phyloP scores from a whole-genome alignment of 306 rosid species.

The Neltuma alba region DNA sequence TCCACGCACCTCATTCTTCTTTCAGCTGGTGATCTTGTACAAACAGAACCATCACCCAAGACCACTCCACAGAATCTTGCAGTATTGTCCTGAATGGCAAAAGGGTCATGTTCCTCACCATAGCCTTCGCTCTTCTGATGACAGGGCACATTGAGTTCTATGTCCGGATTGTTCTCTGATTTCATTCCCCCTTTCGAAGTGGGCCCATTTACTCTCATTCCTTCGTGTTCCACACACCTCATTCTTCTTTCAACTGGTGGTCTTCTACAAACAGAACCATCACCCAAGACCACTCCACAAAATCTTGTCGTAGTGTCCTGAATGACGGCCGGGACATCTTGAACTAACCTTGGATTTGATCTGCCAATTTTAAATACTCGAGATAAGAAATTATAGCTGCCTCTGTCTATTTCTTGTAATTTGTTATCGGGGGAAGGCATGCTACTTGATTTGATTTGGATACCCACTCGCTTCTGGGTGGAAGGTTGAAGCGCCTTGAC shows the following conservation, averaged over 20 bases:
- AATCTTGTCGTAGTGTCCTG: conserved; percentile 39
- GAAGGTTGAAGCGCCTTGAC: conserved; percentile 57
- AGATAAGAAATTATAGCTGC: conserved; percentile 50
- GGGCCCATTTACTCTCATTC: conserved; percentile 55
- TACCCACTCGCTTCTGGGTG: conserved; percentile 65
- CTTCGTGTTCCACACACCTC: conserved; percentile 84
- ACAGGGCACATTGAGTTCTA: conserved; percentile 12
- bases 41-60: conserved; percentile 52
- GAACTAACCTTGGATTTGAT: conserved; percentile 60
- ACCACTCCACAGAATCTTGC: conserved; percentile 61
- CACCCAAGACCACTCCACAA: conserved; percentile 63
- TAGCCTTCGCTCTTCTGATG: conserved; percentile 23
- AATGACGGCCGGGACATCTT: conserved; percentile 28
- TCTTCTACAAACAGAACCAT: conserved; percentile 62
- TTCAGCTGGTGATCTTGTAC: conserved; percentile 62
- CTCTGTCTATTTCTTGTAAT: conserved; percentile 40
- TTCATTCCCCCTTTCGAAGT: conserved; percentile 27
- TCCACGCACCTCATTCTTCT: conserved; percentile 77
- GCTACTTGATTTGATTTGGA: conserved; percentile 60
- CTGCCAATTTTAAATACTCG: conserved; percentile 67
- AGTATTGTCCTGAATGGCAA: conserved; percentile 37
- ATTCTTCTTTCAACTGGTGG: conserved; percentile 69
- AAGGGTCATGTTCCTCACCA: conserved; percentile 34
- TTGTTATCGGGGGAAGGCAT: conserved; percentile 41
- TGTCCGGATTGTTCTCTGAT: conserved; percentile 21